Evolutionary conservation across 257 asterid genomes (phyloP), one percentile per base, ranked within the genome.

Genomic region (Capsicum chinense): DNA sequence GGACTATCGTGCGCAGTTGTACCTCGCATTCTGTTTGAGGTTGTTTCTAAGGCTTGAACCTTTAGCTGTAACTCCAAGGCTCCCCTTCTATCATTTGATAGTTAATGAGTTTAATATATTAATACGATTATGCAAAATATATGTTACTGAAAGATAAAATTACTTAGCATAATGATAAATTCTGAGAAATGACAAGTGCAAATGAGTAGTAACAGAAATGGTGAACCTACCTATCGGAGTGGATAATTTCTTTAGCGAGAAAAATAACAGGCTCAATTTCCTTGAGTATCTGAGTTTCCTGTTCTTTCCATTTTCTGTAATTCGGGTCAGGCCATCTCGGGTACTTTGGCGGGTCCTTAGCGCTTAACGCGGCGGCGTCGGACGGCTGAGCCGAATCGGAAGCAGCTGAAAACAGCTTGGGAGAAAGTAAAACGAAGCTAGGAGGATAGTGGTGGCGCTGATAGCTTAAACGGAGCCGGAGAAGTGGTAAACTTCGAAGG

Each of bases 181-280:
- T 26, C 33, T 26, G 33, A 26, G 33, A 26, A 26, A 26, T 26
- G 39, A 39, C 16, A 16, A 15, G 7, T 3, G 74, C 6, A 68
- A 68, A 68, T 14, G 15, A 67, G 48, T 60, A 60, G 6, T 8
- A 9, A 60, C 5, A 48, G 12, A 80, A 73, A 60, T 42, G 17
- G 15, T 39, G 52, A 5, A 93, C 97, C 15, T 6, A 94, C 98
- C 96, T 93, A 16, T 89, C 42, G 0, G 98, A 94, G 90, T 95
- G 99, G 71, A 95, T 93, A 63, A 95, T 94, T 67, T 91, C 91
- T 83, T 95, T 95, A 73, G 94, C 85, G 57, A 90, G 92, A 62
- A 67, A 83, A 83, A 87, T 86, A 81, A 93, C 80, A 83, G 97
- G 95, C 69, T 93, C 93, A 69, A 94, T 89, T 44, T 95, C 99